Conservation (phyloP, 805 yeast species). For the Teunomyces panamensis region DNA sequence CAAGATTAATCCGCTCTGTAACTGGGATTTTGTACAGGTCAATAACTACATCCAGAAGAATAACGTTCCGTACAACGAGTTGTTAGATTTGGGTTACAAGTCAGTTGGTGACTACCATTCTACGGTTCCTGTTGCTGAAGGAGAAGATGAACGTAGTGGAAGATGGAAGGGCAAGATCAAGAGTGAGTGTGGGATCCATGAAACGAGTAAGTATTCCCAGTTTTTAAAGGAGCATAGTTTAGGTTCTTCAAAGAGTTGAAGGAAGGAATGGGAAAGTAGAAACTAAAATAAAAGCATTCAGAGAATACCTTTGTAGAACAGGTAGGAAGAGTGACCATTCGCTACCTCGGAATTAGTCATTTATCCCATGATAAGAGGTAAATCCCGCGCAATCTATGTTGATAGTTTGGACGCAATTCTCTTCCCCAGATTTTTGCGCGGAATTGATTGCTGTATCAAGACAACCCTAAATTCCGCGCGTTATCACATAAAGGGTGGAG, state of each 20-base stretch:
- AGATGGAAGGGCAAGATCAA: conserved; percentile 92
- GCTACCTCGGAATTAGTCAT: too few relatives aligned
- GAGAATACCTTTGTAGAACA: too few relatives aligned
- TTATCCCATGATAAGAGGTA: too few relatives aligned
- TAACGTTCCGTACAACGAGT: conserved; percentile 80
- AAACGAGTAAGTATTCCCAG: conserved; percentile 69
- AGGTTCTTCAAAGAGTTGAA: not conserved
- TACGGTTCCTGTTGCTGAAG: conserved; percentile 82
- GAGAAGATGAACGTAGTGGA: conserved; percentile 95
- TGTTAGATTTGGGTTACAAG: conserved; percentile 82
- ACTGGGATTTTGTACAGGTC: conserved; percentile 78
- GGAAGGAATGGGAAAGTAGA: not conserved
- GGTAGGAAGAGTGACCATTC: too few relatives aligned
- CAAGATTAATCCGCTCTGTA: conserved; percentile 85
- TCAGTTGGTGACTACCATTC: conserved; percentile 96
- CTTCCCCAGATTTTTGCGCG: not conserved
- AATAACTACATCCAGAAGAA: conserved; percentile 63
- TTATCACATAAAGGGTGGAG: not conserved
- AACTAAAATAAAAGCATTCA: too few relatives aligned
- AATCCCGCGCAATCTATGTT: too few relatives aligned
- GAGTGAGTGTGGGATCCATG: conserved; percentile 95
- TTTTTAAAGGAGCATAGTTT: conserved; percentile 30
- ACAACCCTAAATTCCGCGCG: not conserved
- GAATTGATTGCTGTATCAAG: not conserved
- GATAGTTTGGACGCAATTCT: too few relatives aligned